Percentiles rank a stretch among this genome's conserved stretches.
These are phyloP conservation scores for Suillus weaverae DNA, from an alignment of 768 basidiomycete species.

Conservation along the genomic window DNA sequence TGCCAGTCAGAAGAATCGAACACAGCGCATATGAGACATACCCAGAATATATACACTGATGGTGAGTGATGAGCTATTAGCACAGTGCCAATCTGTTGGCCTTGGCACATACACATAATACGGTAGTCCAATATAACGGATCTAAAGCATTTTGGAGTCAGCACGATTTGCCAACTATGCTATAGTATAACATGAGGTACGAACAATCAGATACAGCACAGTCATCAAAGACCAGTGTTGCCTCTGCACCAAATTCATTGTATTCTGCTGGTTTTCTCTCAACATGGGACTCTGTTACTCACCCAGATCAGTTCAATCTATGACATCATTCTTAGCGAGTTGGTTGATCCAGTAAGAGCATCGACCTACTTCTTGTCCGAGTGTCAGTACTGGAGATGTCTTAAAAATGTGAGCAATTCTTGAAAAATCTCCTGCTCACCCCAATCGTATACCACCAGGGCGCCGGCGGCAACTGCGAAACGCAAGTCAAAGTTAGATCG, in stretches of 20 bases:
- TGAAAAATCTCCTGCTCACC: no score
- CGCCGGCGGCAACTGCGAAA: no score
- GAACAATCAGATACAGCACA: not conserved
- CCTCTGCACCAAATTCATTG: no score
- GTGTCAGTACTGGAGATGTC: no score
- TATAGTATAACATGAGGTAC: not conserved
- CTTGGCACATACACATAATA: not conserved
- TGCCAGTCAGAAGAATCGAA: not conserved
- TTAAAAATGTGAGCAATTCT: no score
- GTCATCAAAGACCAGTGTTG: not conserved
- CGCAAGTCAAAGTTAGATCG: not conserved
- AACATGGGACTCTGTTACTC: no score
- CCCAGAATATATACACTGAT: not conserved
- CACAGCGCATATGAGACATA: not conserved
- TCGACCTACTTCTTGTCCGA: no score
- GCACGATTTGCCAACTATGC: not conserved
- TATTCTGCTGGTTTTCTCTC: no score
- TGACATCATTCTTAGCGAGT: no score
- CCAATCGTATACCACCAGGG: no score
- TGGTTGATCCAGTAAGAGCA: no score
- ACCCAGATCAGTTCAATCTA: no score
- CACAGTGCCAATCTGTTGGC: not conserved
- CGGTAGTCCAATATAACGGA: not conserved
- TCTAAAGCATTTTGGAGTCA: not conserved
- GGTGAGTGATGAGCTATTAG: not conserved